phyloP scores from a whole-genome alignment of 2,329 filamentous ascomycete genomes.

The Fusarium armeniacum region DNA sequence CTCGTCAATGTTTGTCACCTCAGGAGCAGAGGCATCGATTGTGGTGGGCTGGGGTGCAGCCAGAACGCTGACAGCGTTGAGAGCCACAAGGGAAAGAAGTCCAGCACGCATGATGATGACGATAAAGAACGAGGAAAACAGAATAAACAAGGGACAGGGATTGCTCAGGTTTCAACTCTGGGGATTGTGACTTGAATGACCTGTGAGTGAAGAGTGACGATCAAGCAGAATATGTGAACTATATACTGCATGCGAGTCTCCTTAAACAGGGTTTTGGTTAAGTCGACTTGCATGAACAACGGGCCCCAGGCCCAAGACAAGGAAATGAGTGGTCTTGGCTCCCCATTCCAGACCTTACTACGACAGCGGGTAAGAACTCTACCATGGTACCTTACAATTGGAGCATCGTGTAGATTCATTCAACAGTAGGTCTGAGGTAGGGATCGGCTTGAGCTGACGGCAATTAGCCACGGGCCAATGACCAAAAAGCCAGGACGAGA shows the following conservation, averaged over 20 bases:
- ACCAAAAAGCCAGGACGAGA: not conserved
- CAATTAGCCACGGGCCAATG: not conserved
- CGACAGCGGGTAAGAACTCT: not conserved
- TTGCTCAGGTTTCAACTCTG: constrained; percentile 15
- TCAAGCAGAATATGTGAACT: constrained; percentile 25
- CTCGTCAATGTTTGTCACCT: constrained; percentile 42
- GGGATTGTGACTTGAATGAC: constrained; percentile 12
- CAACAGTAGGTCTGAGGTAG: not conserved
- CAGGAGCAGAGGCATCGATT: constrained; percentile 27
- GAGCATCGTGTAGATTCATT: not conserved
- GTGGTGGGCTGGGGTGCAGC: constrained; percentile 39
- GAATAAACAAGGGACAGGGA: constrained; percentile 21
- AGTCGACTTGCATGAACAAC: constrained; percentile 3
- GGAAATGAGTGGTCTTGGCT: not conserved
- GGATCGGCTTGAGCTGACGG: not conserved
- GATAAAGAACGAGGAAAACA: not conserved
- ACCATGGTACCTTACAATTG: not conserved
- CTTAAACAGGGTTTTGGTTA: not conserved
- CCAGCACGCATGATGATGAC: constrained; percentile 38
- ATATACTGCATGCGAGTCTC: constrained; percentile 27
- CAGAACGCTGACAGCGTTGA: constrained; percentile 44
- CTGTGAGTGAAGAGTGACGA: constrained; percentile 16
- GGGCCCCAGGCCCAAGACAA: not conserved
- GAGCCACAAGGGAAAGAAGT: constrained; percentile 41
- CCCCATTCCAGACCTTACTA: not conserved